Evolutionary conservation across 164 flowering plant genomes (phyloP), one percentile per base, ranked within the genome.

Genomic region (Vitis rotundifolia): DNA sequence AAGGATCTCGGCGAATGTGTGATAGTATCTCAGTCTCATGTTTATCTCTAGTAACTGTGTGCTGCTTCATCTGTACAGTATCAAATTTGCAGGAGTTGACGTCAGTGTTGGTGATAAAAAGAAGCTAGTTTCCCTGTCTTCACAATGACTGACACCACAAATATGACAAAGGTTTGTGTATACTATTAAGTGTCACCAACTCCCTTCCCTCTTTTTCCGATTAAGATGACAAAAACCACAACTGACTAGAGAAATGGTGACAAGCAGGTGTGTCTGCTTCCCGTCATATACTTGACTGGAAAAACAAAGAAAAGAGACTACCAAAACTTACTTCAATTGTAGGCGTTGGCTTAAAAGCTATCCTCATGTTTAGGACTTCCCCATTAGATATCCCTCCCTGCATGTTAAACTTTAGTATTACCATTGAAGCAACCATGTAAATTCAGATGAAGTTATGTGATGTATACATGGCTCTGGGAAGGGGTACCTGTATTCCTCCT

Each of bases 371-470:
- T 65, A 95, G 91, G 60, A 79, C 82, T 86, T 95, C 99, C 63
- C 99, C 99, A 79, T 95, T 95, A 19, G 99, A 95, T 71, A 93
- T 89, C 63, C 99, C 98, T 49, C 99, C 99, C 98, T 95, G 84
- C 11, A 62, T 67, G 49, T 19, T 59, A 22, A 22, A 22, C 2
- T 2, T 22, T 22, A 22, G 26, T 1, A 22, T 22, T 22, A 22
- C 26, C 26, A 22, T 22, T 22, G 26, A 22, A 56, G 63, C 49
- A 60, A 12, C 28, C 55, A 22, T 0, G 26, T 48, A 37, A 2
- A 29, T n/a, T 58, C 13, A 29, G 53, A 5, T 14, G 22, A 2
- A 13, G 11, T 22, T 49, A 53, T 15, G 7, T 12, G 59, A 29
- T 2, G 26, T 22, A 22, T 22, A 22, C 26, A 22, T 22, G 26